Evolutionary conservation across 495 filamentous ascomycete genomes (phyloP).

Genomic region (Geopyxis carbonaria): DNA sequence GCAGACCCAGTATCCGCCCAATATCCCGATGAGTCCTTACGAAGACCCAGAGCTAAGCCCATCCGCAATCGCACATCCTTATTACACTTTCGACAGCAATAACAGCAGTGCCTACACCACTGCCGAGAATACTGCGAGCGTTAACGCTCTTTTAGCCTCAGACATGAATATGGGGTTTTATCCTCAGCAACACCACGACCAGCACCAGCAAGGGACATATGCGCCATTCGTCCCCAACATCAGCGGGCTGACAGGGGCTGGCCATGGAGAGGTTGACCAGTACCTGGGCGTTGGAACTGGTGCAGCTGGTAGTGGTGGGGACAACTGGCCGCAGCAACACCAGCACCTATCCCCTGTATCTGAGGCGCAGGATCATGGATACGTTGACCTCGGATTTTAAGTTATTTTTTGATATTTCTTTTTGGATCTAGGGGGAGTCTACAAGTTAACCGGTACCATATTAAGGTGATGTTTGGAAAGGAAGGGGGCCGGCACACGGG

Average conservation of each 20-base stretch:
- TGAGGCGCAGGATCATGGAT: not conserved
- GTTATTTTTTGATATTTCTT: not conserved
- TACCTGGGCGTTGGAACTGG: not conserved
- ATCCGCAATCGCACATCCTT: not conserved
- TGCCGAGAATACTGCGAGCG: not conserved
- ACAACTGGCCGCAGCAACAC: not conserved
- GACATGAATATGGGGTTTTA: not conserved
- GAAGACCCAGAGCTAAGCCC: constrained; percentile 5
- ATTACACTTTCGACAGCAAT: not conserved
- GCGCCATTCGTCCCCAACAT: no score
- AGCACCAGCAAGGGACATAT: not conserved
- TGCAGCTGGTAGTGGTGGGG: not conserved
- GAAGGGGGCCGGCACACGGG: no score
- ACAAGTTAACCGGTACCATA: no score
- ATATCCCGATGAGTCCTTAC: constrained; percentile 1
- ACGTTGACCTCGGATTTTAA: constrained; percentile 1
- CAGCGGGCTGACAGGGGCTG: no score
- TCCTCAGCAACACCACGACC: not conserved
- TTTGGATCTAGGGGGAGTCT: not conserved
- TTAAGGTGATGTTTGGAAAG: no score
- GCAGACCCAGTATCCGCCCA: not conserved
- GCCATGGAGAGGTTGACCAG: no score
- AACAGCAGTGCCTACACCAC: not conserved
- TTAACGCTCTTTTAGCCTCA: not conserved
- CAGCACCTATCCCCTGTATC: not conserved